A percentile compares a stretch with the other conserved stretches of the same genome.
phyloP scores from a whole-genome alignment of 2,329 filamentous ascomycete genomes.

The Aspergillaceae sp. region DNA sequence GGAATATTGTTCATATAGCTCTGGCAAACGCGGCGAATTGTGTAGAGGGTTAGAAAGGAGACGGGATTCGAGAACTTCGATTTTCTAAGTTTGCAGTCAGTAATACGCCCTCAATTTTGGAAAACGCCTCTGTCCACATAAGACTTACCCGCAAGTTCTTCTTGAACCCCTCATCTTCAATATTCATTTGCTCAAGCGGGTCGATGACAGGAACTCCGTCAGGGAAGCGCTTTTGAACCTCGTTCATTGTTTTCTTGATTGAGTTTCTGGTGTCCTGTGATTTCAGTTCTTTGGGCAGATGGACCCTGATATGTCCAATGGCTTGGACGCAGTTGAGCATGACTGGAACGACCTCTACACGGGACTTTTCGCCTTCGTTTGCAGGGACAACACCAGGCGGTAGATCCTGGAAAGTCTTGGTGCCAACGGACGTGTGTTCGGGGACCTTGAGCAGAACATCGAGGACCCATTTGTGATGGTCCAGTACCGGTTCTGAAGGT shows the following conservation, averaged over 20 bases:
- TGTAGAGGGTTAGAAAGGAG: constrained; percentile 84
- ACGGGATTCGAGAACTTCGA: constrained; percentile 89
- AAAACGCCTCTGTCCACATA: not conserved
- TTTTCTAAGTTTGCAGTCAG: constrained; percentile 56
- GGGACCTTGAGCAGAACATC: constrained; percentile 68
- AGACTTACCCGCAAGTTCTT: constrained; percentile 60
- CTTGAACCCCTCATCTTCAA: constrained; percentile 87
- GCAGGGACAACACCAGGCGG: constrained; percentile 55
- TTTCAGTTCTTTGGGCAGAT: constrained; percentile 69
- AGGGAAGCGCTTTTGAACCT: constrained; percentile 79
- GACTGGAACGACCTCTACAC: constrained; percentile 77
- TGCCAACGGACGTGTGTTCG: constrained; percentile 42
- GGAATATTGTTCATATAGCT: constrained; percentile 79
- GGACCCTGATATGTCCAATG: constrained; percentile 74
- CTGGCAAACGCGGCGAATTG: constrained; percentile 73
- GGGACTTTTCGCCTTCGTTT: constrained; percentile 54
- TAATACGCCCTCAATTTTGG: not conserved
- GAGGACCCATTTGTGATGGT: constrained; percentile 71
- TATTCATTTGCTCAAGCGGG: constrained; percentile 92
- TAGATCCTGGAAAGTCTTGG: constrained; percentile 56
- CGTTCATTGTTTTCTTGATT: constrained; percentile 59
- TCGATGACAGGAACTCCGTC: constrained; percentile 85
- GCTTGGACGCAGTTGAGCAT: constrained; percentile 76
- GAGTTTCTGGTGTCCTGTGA: constrained; percentile 59
- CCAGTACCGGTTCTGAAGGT: constrained; percentile 56